Evolutionary conservation across 805 yeast genomes (phyloP).

Genomic region (Kazachstania viticola): DNA sequence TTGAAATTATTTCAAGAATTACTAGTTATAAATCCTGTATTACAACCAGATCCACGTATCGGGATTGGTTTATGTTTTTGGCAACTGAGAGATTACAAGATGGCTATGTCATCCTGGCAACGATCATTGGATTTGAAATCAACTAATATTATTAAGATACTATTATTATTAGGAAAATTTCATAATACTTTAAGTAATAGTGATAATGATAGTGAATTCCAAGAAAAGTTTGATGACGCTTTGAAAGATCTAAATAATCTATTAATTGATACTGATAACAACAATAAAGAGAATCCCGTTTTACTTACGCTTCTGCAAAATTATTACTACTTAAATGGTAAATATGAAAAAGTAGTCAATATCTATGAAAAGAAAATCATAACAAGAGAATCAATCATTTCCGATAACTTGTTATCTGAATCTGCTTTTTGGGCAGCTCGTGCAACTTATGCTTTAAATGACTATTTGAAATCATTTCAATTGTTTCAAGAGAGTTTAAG

Average conservation of each 20-base stretch:
- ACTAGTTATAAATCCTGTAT: slow-evolving; percentile 60
- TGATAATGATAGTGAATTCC: slow-evolving; percentile 42
- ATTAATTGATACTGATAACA: slow-evolving; percentile 28
- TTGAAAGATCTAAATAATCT: slow-evolving; percentile 33
- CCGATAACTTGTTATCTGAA: slow-evolving; percentile 39
- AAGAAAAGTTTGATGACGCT: slow-evolving; percentile 45
- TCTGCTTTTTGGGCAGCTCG: slow-evolving; percentile 82
- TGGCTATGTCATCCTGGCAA: slow-evolving; percentile 77
- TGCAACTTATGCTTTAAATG: slow-evolving; percentile 47
- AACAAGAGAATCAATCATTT: slow-evolving; percentile 25
- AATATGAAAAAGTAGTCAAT: slow-evolving; percentile 44
- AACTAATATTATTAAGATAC: slow-evolving; percentile 48
- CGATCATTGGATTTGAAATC: slow-evolving; percentile 62
- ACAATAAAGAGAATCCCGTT: slow-evolving; percentile 42
- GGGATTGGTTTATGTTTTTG: slow-evolving; percentile 94
- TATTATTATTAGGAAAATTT: slow-evolving; percentile 57
- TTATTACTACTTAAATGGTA: slow-evolving; percentile 58
- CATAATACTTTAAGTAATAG: slow-evolving; percentile 47
- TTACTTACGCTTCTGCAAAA: slow-evolving; percentile 57
- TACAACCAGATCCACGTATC: slow-evolving; percentile 84
- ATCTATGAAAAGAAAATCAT: slow-evolving; percentile 41
- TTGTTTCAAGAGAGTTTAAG: slow-evolving; percentile 63
- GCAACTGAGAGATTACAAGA: slow-evolving; percentile 64
- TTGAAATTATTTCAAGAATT: slow-evolving; percentile 77
- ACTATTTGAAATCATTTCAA: slow-evolving; percentile 59